Conservation (phyloP, 306 rosid genomes). For the Glycine soja region DNA sequence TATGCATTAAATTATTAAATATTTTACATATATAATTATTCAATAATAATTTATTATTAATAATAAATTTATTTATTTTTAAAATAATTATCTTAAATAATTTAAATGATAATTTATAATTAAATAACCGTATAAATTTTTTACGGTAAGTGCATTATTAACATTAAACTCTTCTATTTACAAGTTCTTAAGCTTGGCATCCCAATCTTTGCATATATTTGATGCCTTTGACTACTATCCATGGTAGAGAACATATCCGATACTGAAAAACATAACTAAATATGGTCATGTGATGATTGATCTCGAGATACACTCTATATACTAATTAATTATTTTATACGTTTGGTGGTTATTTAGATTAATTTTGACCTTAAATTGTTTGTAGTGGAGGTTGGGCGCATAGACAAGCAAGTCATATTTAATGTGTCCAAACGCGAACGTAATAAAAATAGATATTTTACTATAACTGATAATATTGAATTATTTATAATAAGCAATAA, state of each 20-base stretch:
- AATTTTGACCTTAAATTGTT: constrained; percentile 22
- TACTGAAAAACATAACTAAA: constrained; percentile 34
- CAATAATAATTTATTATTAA: no score
- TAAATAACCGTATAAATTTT: no score
- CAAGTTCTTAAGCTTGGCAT: constrained; percentile 2
- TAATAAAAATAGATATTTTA: no score
- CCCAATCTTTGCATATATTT: constrained; percentile 35
- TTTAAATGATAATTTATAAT: no score
- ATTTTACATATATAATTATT: no score
- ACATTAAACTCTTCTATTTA: not conserved
- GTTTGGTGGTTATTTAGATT: not conserved
- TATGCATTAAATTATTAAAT: no score
- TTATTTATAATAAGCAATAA: no score
- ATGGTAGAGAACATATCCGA: constrained; percentile 27
- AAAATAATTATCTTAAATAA: no score
- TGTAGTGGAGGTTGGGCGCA: constrained; percentile 6
- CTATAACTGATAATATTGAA: no score
- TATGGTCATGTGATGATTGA: constrained; percentile 54
- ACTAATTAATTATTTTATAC: constrained; percentile 24
- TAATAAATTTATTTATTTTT: no score
- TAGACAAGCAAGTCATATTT: not conserved
- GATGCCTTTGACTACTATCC: constrained; percentile 40
- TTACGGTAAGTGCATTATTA: no score
- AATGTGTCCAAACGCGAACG: not conserved
- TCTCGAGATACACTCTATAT: constrained; percentile 13